Base-by-base conservation (phyloP, 2,329 filamentous ascomycete genomes). In the Chaetomium olivaceum region DNA sequence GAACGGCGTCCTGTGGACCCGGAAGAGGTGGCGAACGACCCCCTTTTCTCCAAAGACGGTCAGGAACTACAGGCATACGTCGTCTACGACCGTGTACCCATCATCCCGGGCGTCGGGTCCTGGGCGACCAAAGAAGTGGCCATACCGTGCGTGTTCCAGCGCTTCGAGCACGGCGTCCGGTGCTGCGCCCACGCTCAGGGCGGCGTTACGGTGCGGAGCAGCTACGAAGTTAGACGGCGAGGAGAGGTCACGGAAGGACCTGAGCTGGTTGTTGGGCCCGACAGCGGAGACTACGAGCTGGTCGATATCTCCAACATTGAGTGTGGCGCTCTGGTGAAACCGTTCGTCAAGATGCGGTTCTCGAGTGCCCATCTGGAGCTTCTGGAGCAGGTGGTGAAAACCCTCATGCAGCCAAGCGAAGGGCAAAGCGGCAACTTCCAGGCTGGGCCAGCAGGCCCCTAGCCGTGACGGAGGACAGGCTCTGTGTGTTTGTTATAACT, bases 61-160 rank as follows among this genome's bases (percentile, higher is more conserved):
- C 58, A 63, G 48, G 71, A 72, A 27, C 70, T 76, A 4, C 68
- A 73, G 31, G 72, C 73, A n/a, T 77, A 73, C 63, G 69, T 74
- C 58, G 72, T 77, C 51, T 69, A 74, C 58, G 75, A 79, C 58
- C 76, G 77, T 67, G 72, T 77, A 50, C 71, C 76, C 62, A 75
- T 82, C 68, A 74, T 81, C 7, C 79, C 80, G 0, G 78, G 80
- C 55, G 67, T 80, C 27, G 74, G 73, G 4, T 62, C 71, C 29
- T 70, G 70, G 66, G 70, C 69, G 0, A 74, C 70, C 56, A 81
- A 78, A 70, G 76, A 78, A 36, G 75, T 83, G 46, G 70, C 69
- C 60, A 78, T 82, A 64, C 77, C 78, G 4, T 79, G 78, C 66
- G 76, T 80, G 31, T 81, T 82, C 67, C 81, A 83, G 71, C 75